A percentile compares a stretch with the other conserved stretches of the same genome.
Conservation (phyloP, 768 basidiomycete species). For the Podaxis mareebaensis region DNA sequence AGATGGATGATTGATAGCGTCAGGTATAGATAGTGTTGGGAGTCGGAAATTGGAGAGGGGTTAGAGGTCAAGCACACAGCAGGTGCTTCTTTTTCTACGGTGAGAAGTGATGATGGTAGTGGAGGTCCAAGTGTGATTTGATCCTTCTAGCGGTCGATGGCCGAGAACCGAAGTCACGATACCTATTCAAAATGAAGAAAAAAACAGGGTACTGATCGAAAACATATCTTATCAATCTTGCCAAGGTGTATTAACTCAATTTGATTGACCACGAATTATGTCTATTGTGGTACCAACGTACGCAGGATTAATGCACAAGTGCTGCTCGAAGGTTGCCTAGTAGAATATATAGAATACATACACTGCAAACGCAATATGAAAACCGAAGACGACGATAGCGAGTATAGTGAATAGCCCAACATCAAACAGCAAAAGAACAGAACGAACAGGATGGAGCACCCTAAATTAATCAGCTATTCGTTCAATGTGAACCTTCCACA, state of each 20-base stretch:
- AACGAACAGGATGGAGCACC: neutral
- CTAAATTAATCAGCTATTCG: slow-evolving; percentile 29
- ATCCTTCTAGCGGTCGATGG: neutral
- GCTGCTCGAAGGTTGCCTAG: neutral
- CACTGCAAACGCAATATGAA: neutral
- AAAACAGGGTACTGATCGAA: neutral
- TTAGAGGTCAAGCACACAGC: neutral
- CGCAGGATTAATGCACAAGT: neutral
- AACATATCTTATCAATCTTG: slow-evolving; percentile 5
- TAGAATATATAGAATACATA: slow-evolving; percentile 10
- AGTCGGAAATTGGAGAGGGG: neutral
- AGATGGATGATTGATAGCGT: neutral
- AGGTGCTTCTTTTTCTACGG: neutral
- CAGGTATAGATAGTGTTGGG: neutral
- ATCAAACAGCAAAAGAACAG: neutral
- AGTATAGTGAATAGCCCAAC: neutral
- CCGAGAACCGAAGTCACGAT: slow-evolving; percentile 2
- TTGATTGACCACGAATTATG: neutral
- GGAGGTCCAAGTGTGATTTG: neutral
- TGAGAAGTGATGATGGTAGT: neutral
- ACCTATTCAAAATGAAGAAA: neutral
- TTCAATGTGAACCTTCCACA: slow-evolving; percentile 73
- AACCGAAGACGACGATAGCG: neutral
- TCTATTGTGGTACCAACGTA: no score
- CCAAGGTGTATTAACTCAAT: neutral